phyloP scores from a whole-genome alignment of 2,329 filamentous ascomycete species.

The Botrytis paeoniae region DNA sequence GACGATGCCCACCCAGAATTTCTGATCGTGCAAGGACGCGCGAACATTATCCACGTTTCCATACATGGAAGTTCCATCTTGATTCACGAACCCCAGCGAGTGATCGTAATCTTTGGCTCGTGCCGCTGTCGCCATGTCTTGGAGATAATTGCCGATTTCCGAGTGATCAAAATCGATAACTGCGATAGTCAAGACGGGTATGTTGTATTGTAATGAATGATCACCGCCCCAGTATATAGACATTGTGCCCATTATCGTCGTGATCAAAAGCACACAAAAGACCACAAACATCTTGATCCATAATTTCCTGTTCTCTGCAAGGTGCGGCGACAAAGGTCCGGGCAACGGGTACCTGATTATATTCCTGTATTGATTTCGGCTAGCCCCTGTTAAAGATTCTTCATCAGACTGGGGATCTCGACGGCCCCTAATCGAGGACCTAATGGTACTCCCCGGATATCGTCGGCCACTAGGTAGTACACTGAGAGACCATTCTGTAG shows the following conservation, averaged over 20 bases:
- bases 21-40: conserved; percentile 22
- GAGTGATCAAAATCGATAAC: conserved; percentile 28
- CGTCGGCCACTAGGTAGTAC: not conserved
- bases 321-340: conserved; percentile 17
- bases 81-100: conserved; percentile 24
- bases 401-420: conserved; percentile 8
- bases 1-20: conserved; percentile 26
- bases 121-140: conserved; percentile 20
- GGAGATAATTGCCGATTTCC: conserved; percentile 23
- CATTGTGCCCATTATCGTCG: conserved; percentile 25
- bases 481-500: conserved; percentile 1
- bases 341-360: conserved; percentile 21
- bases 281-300: conserved; percentile 26
- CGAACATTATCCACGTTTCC: conserved; percentile 17
- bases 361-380: not conserved
- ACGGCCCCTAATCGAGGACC: not conserved
- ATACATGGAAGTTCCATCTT: conserved; percentile 19
- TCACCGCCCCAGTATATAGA: conserved; percentile 28
- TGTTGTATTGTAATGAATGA: conserved; percentile 23
- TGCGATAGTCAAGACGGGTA: conserved; percentile 24
- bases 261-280: conserved; percentile 22
- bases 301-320: conserved; percentile 22
- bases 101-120: conserved; percentile 18
- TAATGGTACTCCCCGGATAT: not conserved
- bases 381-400: not conserved